Conservation (phyloP, 179 eudicot species). For the Silene vulgaris region DNA sequence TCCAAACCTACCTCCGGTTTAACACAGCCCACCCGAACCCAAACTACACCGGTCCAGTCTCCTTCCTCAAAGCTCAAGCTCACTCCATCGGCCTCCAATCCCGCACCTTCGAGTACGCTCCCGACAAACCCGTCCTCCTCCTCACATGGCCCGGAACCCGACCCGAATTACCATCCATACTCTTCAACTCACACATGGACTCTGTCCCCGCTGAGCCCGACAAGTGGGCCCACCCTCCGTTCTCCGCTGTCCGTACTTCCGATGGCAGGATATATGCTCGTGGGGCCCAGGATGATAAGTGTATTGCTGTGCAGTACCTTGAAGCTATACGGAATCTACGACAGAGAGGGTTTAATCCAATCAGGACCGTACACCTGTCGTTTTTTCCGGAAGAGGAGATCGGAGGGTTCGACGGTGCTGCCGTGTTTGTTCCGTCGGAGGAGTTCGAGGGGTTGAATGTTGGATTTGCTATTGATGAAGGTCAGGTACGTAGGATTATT, state of each 20-base stretch:
- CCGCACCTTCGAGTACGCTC: conserved; percentile 40
- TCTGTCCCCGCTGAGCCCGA: conserved; percentile 78
- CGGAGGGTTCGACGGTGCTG: conserved; percentile 75
- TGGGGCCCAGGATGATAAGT: conserved; percentile 92
- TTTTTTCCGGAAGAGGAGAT: conserved; percentile 88
- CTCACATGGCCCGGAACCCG: conserved; percentile 69
- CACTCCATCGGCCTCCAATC: conserved; percentile 45
- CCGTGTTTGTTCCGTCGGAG: conserved; percentile 41
- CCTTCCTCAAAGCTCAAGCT: conserved; percentile 51
- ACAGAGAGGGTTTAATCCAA: conserved; percentile 31
- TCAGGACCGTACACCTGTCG: conserved; percentile 55
- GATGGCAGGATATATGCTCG: conserved; percentile 63
- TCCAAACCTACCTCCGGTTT: conserved; percentile 67
- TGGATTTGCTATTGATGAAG: conserved; percentile 81
- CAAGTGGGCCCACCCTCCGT: conserved; percentile 66
- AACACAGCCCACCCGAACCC: conserved; percentile 87
- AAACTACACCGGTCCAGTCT: conserved; percentile 52
- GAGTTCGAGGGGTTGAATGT: conserved; percentile 59
- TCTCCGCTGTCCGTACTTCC: conserved; percentile 41
- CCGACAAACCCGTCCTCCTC: conserved; percentile 64
- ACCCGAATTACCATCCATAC: conserved; percentile 62
- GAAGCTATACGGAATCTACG: conserved; percentile 62
- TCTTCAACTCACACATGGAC: conserved; percentile 85
- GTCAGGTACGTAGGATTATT: conserved; percentile 21
- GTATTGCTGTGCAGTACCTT: conserved; percentile 66